These are phyloP conservation scores for Citrus sinensis DNA, from an alignment of 345 rosid species.

Conservation along the genomic window DNA sequence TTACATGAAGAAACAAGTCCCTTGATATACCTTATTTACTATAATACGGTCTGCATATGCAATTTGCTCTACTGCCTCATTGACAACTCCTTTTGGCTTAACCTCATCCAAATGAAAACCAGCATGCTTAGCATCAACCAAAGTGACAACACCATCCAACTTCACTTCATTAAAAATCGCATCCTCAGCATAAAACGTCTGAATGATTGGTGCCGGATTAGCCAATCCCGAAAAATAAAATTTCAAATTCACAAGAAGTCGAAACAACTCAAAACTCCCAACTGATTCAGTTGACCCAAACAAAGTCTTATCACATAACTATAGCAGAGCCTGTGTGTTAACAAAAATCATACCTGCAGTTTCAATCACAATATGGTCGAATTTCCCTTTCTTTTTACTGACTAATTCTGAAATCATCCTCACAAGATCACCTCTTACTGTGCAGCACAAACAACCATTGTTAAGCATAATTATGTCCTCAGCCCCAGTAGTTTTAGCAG, in stretches of 20 bases:
- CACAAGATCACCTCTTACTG: constrained; percentile 97
- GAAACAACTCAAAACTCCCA: not conserved
- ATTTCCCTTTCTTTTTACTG: constrained; percentile 71
- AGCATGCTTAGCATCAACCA: constrained; percentile 97
- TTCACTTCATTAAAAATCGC: constrained; percentile 78
- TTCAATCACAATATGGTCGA: constrained; percentile 91
- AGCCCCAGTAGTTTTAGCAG: constrained; percentile 79
- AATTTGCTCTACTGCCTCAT: constrained; percentile 96
- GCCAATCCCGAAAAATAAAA: constrained; percentile 65
- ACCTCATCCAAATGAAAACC: constrained; percentile 76
- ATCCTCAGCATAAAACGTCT: constrained; percentile 94
- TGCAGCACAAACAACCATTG: constrained; percentile 97
- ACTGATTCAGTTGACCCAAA: not conserved
- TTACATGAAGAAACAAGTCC: not conserved
- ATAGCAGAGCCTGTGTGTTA: not conserved
- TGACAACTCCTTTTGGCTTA: constrained; percentile 86
- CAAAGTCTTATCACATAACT: not conserved
- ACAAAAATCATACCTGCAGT: constrained; percentile 59
- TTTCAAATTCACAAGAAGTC: not conserved
- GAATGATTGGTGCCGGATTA: constrained; percentile 96
- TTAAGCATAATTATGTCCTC: constrained; percentile 94
- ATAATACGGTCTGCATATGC: constrained; percentile 93
- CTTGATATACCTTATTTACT: constrained; percentile 63
- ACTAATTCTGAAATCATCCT: constrained; percentile 79
- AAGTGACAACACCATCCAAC: constrained; percentile 89